Evolutionary conservation across 768 basidiomycete genomes (phyloP), one percentile per base, ranked within the genome.

Genomic region (Tylopilus vinaceipallidus): DNA sequence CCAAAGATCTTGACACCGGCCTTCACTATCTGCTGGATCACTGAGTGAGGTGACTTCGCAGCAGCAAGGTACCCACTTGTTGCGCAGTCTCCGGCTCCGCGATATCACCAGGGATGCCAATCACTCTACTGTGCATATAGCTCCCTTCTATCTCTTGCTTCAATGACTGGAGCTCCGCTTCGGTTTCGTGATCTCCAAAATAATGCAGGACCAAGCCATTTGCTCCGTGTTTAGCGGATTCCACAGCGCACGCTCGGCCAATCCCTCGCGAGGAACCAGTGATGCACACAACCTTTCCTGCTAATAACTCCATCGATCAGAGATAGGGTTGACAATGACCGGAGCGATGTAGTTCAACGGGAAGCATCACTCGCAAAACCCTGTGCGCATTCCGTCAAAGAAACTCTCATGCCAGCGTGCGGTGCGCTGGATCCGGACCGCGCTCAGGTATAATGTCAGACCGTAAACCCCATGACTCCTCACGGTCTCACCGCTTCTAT

Each of bases 251-350:
- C 83, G 53, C 82, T 74, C 45, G 26, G 12, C 88, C 86, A 50
- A 90, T 90, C 19, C 86, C 88, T 50, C 83, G 73, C 7, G 83
- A 84, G n/a, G 82, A 75, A 16, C 86, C 86, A 14, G 87, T 89
- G 55, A 90, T 82, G 50, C 80, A 80, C 14, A 87, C 80, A 34
- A 86, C 68, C 62, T 86, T 86, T 58, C 74, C 71, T 19, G 69
- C 57, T 22, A 78, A 74, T 17, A 84, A 68, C 44, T 68, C 55
- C 73, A 76, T 78, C 36, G 29, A 27, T 17, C 13, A 26, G 36
- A 24, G 45, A 24, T 38, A 20, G 20, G 3, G 13, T 22, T 29
- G 35, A 27, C 13, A 20, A 42, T 40, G 16, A 9, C 19, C 14
- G 19, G 3, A 27, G 8, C 12, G 7, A 42, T 42, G 26, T 22